A percentile compares a stretch with the other conserved stretches of the same genome.
Evolutionary conservation across 2,329 filamentous ascomycete species (phyloP).

Genomic region (Phialocephala sp.): DNA sequence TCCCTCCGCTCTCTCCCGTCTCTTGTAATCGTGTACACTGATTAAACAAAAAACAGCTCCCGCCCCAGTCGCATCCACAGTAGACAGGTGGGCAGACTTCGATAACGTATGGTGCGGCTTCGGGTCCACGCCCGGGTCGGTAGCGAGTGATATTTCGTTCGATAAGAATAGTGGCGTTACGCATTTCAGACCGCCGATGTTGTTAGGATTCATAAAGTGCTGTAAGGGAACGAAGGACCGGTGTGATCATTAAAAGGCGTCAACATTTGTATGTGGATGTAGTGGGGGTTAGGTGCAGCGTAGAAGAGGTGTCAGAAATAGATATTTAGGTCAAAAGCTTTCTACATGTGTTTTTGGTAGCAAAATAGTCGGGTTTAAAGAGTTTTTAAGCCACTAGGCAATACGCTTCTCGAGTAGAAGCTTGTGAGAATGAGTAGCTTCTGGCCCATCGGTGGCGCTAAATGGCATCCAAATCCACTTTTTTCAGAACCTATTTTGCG

Average conservation of each 20-base stretch:
- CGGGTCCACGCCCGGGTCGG: not conserved
- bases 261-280: not conserved
- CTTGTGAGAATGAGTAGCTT: too few species aligned
- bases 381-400: too few species aligned
- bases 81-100: not conserved
- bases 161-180: not conserved
- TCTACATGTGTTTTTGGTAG: too few species aligned
- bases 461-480: too few species aligned
- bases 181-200: not conserved
- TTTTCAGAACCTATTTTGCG: too few species aligned
- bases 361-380: too few species aligned
- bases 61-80: not conserved
- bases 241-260: not conserved
- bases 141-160: not conserved
- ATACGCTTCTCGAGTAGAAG: too few species aligned
- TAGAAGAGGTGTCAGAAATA: too few species aligned
- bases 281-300: too few species aligned
- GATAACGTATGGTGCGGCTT: not conserved
- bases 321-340: too few species aligned
- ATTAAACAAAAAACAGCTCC: not conserved
- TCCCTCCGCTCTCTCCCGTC: not conserved
- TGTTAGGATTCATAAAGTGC: constrained; percentile 1
- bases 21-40: not conserved
- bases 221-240: not conserved
- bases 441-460: too few species aligned